Base-by-base conservation (phyloP, 306 rosid species). In the Pueraria montana region DNA sequence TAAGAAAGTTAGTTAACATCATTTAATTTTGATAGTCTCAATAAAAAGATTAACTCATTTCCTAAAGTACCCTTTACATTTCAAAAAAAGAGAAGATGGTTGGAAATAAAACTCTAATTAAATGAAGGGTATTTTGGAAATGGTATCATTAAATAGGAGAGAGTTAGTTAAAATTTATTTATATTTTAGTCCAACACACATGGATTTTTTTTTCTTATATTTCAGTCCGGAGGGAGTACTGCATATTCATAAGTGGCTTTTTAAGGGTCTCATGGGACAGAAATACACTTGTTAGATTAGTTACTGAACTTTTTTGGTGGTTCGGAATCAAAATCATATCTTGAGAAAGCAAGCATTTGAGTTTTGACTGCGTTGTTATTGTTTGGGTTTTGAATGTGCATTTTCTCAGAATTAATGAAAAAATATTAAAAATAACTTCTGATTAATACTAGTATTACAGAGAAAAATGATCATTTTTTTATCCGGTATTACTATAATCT, bases 181-280 rank as follows among this genome's bases (percentile, higher is more conserved):
- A n/a, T n/a, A n/a, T n/a, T n/a, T n/a, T n/a, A n/a, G n/a, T n/a
- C n/a, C n/a, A n/a, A n/a, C n/a, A n/a, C n/a, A n/a, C n/a, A n/a
- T n/a, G n/a, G n/a, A n/a, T n/a, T n/a, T n/a, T n/a, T n/a, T n/a
- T n/a, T n/a, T n/a, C n/a, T n/a, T n/a, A n/a, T n/a, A n/a, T n/a
- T n/a, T n/a, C n/a, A n/a, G n/a, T n/a, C n/a, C n/a, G n/a, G n/a
- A n/a, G n/a, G n/a, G n/a, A n/a, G n/a, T 16, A 27, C 43, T 36
- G 4, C 40, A 81, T 45, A 34, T 48, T n/a, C 27, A 18, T 64
- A 42, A 74, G 42, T 87, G 86, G 81, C 71, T 66, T 78, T 72
- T 77, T 76, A 45, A 20, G 63, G 81, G 66, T 74, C 80, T 86
- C 82, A 62, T 69, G 73, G 72, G 80, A 59, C 87, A 83, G 58